Conservation (phyloP, 345 rosid genomes). For the Arabidopsis arenosa region DNA sequence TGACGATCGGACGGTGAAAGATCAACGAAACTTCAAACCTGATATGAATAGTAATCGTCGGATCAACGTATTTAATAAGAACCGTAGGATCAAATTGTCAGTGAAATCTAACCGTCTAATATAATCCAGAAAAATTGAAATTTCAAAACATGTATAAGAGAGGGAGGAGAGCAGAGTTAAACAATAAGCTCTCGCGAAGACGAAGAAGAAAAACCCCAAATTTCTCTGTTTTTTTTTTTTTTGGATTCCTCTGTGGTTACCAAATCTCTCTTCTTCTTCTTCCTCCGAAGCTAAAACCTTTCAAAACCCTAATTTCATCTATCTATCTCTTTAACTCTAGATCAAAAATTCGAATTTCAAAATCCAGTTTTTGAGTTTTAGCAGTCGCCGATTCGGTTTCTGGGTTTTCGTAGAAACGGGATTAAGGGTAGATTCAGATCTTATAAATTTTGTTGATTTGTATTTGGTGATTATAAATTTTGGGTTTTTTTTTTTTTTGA, state of each 20-base stretch:
- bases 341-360: conserved; percentile 22
- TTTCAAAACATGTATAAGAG: conserved; percentile 91
- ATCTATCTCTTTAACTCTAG: conserved; percentile 13
- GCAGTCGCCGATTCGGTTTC: conserved; percentile 28
- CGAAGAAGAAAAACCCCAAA: conserved; percentile 39
- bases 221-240: conserved; percentile 30
- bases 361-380: conserved; percentile 45
- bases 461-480: conserved; percentile 28
- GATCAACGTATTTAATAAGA: conserved; percentile 37
- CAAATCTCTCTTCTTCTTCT: conserved; percentile 8
- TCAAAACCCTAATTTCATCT: conserved; percentile 29
- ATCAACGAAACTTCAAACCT: conserved; percentile 28
- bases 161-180: conserved; percentile 54
- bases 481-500: background rate
- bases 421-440: conserved; percentile 49
- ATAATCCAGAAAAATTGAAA: conserved; percentile 60
- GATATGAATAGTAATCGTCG: conserved; percentile 61
- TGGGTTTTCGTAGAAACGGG: conserved; percentile 27
- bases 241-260: background rate
- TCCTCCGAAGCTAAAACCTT: conserved; percentile 32
- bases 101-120: conserved; percentile 67
- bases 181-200: conserved; percentile 35
- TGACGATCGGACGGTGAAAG: conserved; percentile 57
- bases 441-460: conserved; percentile 39
- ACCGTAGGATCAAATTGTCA: conserved; percentile 56